These are phyloP conservation scores for Pythium coloratum DNA, from an alignment of 352 stramenopile species.

Conservation along the genomic window DNA sequence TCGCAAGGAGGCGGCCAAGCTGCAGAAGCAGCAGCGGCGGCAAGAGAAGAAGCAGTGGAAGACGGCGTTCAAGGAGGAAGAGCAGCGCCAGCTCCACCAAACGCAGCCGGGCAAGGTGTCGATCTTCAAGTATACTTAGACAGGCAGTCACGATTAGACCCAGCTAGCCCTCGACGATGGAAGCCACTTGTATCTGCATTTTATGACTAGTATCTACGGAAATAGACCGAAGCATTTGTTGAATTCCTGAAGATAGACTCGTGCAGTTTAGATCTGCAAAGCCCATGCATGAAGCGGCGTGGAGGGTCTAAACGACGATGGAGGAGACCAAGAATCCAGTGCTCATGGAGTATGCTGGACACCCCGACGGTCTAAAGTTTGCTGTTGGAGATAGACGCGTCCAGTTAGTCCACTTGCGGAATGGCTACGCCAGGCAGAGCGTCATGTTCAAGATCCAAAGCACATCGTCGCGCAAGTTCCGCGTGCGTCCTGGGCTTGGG, in stretches of 20 bases:
- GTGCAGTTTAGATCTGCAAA: neutral
- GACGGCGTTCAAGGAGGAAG: constrained; percentile 92
- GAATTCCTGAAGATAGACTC: neutral
- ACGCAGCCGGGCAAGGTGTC: constrained; percentile 64
- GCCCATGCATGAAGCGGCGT: neutral
- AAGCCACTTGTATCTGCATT: constrained; percentile 7
- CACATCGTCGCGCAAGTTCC: constrained; percentile 38
- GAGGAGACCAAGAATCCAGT: neutral
- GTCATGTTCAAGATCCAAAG: constrained; percentile 51
- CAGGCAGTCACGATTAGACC: neutral
- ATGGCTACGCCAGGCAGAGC: constrained; percentile 10
- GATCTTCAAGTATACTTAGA: constrained; percentile 69
- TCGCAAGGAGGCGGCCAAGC: constrained; percentile 92
- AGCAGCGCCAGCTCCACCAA: constrained; percentile 69
- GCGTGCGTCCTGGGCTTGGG: constrained; percentile 35
- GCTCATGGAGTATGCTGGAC: constrained; percentile 20
- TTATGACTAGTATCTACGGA: constrained; percentile 9
- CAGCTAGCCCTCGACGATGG: neutral
- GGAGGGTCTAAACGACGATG: neutral
- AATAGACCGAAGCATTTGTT: neutral
- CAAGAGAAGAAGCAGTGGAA: constrained; percentile 96
- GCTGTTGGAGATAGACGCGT: constrained; percentile 9
- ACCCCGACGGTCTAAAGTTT: constrained; percentile 19
- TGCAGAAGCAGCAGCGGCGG: constrained; percentile 87
- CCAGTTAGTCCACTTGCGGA: constrained; percentile 17